These are phyloP conservation scores for Gracilaria domingensis DNA, from an alignment of 23 red algal genomes.

Conservation along the genomic window DNA sequence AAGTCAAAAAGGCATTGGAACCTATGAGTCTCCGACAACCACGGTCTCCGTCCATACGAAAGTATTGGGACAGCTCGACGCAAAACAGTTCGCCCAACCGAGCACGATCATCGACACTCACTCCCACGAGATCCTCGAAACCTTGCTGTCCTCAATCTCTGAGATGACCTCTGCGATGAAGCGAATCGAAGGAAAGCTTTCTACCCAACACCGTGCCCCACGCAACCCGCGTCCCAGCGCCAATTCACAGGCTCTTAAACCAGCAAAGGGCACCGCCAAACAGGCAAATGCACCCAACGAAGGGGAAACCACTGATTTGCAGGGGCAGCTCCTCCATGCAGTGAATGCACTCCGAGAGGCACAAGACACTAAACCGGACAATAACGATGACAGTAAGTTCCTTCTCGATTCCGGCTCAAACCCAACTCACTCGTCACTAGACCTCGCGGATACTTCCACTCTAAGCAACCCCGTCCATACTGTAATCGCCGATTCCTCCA, in stretches of 20 bases:
- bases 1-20: neutral
- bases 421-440: neutral
- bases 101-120: no score
- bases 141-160: neutral
- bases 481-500: neutral
- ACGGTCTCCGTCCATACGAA: neutral
- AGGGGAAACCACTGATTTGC: neutral
- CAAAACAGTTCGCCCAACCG: no score
- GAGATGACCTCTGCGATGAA: no score
- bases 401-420: neutral
- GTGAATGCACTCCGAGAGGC: neutral
- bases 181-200: neutral
- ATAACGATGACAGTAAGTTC: neutral
- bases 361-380: neutral
- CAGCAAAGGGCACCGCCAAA: neutral
- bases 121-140: neutral
- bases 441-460: neutral
- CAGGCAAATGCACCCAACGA: neutral
- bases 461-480: neutral
- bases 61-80: neutral
- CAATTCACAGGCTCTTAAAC: neutral
- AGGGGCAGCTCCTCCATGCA: neutral
- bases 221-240: neutral
- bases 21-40: neutral
- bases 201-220: neutral